These are phyloP conservation scores for Bryoerythrophyllum caledonicum DNA, from an alignment of 225 moss, liverwort and hornwort genomes.

Conservation along the genomic window DNA sequence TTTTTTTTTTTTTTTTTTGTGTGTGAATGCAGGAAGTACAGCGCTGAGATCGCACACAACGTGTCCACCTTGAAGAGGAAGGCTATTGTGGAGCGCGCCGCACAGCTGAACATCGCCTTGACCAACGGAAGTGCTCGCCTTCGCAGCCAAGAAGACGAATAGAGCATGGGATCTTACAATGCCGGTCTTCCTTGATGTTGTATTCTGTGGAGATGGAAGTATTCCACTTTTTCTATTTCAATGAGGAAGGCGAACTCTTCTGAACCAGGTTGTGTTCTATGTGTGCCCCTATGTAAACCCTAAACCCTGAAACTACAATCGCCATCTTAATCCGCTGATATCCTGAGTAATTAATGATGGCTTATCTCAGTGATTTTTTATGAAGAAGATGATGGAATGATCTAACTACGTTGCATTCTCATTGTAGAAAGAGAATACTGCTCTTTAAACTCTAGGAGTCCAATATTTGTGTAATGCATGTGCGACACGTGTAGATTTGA, in stretches of 20 bases:
- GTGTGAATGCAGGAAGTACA: conserved; percentile 59
- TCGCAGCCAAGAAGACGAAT: conserved; percentile 96
- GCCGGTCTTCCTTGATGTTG: conserved; percentile 29
- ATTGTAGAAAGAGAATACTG: too few species aligned
- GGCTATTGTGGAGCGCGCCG: conserved; percentile 85
- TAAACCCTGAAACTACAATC: too few species aligned
- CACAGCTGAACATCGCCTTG: conserved; percentile 73
- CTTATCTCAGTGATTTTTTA: too few species aligned
- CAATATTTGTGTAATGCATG: too few species aligned
- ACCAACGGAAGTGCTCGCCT: conserved; percentile 87
- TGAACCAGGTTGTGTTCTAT: neutral
- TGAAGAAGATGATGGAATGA: too few species aligned
- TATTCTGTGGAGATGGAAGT: conserved; percentile 21
- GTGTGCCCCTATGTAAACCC: neutral
- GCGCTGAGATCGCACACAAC: conserved; percentile 87
- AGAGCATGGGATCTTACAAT: conserved; percentile 40
- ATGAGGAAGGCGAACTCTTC: conserved; percentile 24
- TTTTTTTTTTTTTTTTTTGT: neutral
- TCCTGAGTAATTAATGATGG: too few species aligned
- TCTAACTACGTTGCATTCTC: too few species aligned
- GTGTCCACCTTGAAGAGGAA: conserved; percentile 92
- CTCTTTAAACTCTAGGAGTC: too few species aligned
- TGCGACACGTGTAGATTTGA: too few species aligned
- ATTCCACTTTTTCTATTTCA: conserved; percentile 16
- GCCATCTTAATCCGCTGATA: too few species aligned